Evolutionary conservation across 2,329 filamentous ascomycete species (phyloP), one percentile per base, ranked within the genome.

Genomic region (Aspergillus sp.): DNA sequence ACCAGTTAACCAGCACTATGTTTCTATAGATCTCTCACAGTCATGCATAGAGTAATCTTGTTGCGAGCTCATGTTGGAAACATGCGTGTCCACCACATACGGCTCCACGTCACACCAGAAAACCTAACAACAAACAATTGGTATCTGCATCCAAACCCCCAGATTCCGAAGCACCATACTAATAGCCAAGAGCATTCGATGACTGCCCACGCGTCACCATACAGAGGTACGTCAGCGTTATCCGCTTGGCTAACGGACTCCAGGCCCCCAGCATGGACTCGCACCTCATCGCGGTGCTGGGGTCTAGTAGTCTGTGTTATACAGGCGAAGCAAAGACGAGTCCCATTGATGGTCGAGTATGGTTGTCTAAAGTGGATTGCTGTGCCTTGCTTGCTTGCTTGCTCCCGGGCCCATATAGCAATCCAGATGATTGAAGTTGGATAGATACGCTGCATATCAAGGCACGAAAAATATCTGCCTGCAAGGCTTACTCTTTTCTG

Each of bases 261-360:
- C 23, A 49, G 52, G 17, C 52, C 25, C 41, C 41, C 39, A 42
- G 53, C 41, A 30, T 17, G 42, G 52, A 47, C 53, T 55, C 53
- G 53, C 53, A 55, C 53, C 53, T 55, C 39, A 55, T 17, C 53
- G 53, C 7, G 53, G 53, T 55, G 53, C 39, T 55, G 53, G 53
- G 53, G 53, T 55, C 25, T 47, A 55, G 53, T 55, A 55, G 39
- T 10, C 25, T 54, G 23, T 27, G 23, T 30, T 49, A 23, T 25
- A 21, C 23, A 17, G 39, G 25, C 25, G 53, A 55, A 55, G 53
- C 53, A 17, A 55, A 55, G 53, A 55, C 53, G 53, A 47, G 53
- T 55, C 53, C 25, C 8, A 30, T 30, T 30, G 6, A 15, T 17
- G 3, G 6, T 8, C 7, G 52, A 44, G 42, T 17, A 19, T 19